Conservation (phyloP, 2,329 filamentous ascomycete species). For the Exophiala sp. region DNA sequence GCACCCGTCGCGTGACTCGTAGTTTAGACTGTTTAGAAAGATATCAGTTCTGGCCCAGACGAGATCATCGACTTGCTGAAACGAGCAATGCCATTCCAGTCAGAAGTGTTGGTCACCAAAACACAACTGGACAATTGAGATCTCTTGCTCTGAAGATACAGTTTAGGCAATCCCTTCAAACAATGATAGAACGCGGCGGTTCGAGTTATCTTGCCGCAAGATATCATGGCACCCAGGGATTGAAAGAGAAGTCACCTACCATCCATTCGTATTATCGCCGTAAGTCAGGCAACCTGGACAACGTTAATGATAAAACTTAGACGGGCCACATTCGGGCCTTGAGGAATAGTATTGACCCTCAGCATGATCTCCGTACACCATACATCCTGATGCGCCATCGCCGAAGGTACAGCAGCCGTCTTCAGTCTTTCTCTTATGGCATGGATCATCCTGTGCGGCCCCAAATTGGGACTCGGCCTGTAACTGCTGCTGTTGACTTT, state of each 20-base stretch:
- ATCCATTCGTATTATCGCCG: conserved; percentile 20
- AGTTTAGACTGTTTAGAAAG: conserved; percentile 13
- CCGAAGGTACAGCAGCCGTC: conserved; percentile 22
- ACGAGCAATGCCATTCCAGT: no score
- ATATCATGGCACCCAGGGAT: no score
- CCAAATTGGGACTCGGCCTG: neutral
- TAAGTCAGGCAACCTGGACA: conserved; percentile 20
- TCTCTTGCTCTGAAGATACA: neutral
- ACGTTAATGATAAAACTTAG: neutral
- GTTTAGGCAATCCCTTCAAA: neutral
- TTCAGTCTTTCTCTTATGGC: conserved; percentile 9
- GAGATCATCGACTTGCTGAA: neutral
- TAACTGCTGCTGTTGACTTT: conserved; percentile 1
- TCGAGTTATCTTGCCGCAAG: neutral
- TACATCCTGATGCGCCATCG: conserved; percentile 18
- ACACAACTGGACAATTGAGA: neutral
- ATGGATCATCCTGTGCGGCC: neutral
- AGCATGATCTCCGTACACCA: conserved; percentile 19
- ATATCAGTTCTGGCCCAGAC: neutral
- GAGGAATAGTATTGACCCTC: conserved; percentile 7
- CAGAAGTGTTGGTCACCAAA: neutral
- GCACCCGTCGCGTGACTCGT: conserved; percentile 22
- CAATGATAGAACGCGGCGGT: neutral
- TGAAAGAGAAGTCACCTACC: conserved; percentile 9
- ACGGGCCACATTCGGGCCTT: neutral